Percentiles rank a stretch among this genome's conserved stretches.
Evolutionary conservation across 2,329 filamentous ascomycete genomes (phyloP).

Genomic region (Hypoxylon sp.): DNA sequence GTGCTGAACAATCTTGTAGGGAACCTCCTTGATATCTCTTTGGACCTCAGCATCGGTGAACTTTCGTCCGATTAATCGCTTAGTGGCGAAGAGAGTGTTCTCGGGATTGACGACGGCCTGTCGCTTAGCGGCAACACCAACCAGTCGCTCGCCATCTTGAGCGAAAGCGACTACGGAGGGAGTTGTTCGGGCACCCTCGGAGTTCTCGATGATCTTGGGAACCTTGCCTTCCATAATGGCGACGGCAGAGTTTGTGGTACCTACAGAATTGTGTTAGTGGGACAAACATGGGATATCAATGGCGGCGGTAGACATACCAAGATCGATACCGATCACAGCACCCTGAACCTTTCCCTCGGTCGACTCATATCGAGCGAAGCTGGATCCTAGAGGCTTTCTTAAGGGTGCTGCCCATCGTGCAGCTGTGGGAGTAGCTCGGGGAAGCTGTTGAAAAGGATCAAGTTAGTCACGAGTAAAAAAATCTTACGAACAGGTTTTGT

Average conservation of each 20-base stretch:
- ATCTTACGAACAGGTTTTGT: constrained; percentile 29
- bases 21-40: constrained; percentile 96
- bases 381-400: constrained; percentile 77
- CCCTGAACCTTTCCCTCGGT: constrained; percentile 92
- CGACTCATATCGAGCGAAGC: constrained; percentile 82
- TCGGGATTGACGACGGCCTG: constrained; percentile 98
- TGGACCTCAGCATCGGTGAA: constrained; percentile 94
- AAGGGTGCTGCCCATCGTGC: constrained; percentile 74
- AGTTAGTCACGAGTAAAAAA: constrained; percentile 40
- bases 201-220: constrained; percentile 97
- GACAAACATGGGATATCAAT: constrained; percentile 8
- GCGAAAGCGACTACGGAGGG: constrained; percentile 96
- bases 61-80: constrained; percentile 98
- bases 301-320: constrained; percentile 71
- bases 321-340: constrained; percentile 96
- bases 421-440: constrained; percentile 77
- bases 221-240: constrained; percentile 97
- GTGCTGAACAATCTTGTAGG: constrained; percentile 99
- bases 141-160: constrained; percentile 93
- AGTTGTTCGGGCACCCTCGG: constrained; percentile 92
- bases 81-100: constrained; percentile 98
- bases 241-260: constrained; percentile 96
- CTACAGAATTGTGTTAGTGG: constrained; percentile 53
- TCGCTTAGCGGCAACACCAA: constrained; percentile 97
- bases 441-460: constrained; percentile 67